A percentile compares a stretch with the other conserved stretches of the same genome.
These are phyloP conservation scores for Groenewaldozyma auringiensis DNA, from an alignment of 1,139 yeast species.

Conservation along the genomic window DNA sequence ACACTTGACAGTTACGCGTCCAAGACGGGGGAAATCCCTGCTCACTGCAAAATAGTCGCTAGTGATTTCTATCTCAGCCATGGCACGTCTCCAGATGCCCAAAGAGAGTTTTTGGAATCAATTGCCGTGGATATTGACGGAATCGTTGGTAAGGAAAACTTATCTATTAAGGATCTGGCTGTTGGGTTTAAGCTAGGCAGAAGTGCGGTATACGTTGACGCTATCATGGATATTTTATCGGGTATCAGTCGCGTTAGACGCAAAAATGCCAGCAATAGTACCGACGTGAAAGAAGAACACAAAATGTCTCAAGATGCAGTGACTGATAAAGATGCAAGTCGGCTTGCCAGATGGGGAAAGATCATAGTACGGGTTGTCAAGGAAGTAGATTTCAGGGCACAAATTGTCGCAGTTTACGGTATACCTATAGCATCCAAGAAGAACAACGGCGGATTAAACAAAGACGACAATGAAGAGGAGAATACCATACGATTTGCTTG, in stretches of 20 bases:
- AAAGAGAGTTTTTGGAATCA: slow-evolving; percentile 29
- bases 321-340: slow-evolving; percentile 15
- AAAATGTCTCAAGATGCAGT: neutral
- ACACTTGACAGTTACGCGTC: slow-evolving; percentile 29
- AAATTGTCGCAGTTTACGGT: slow-evolving; percentile 24
- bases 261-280: neutral
- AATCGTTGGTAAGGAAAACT: slow-evolving; percentile 26
- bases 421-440: slow-evolving; percentile 15
- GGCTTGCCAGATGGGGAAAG: slow-evolving; percentile 25
- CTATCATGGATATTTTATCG: slow-evolving; percentile 13
- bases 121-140: slow-evolving; percentile 28
- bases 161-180: slow-evolving; percentile 30
- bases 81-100: slow-evolving; percentile 22
- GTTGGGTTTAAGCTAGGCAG: slow-evolving; percentile 27
- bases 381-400: slow-evolving; percentile 30
- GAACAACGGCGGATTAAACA: slow-evolving; percentile 1
- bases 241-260: slow-evolving; percentile 12
- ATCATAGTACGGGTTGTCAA: slow-evolving; percentile 29
- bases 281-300: neutral
- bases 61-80: slow-evolving; percentile 27
- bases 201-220: slow-evolving; percentile 20
- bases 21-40: slow-evolving; percentile 26
- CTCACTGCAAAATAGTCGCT: slow-evolving; percentile 21
- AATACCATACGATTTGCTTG: slow-evolving; percentile 18
- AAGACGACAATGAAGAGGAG: slow-evolving; percentile 6